Conservation (phyloP, 1,284 basidiomycete genomes). For the Veloboletus limbatus region DNA sequence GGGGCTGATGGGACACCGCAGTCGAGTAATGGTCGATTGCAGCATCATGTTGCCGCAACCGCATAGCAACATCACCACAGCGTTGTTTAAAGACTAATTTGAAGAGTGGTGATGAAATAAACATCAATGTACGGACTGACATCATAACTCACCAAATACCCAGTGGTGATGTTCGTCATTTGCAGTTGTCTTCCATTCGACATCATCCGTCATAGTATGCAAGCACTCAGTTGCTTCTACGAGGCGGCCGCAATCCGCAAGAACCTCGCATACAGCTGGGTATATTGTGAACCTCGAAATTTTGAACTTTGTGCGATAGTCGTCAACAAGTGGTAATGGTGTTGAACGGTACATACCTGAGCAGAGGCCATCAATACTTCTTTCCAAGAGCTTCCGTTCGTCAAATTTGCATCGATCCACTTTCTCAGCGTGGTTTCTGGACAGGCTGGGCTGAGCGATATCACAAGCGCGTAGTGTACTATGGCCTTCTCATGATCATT, state of each 20-base stretch:
- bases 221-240: conserved; percentile 3
- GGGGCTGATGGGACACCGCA: neutral
- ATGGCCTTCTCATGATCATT: conserved; percentile 1
- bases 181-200: neutral
- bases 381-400: neutral
- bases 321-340: neutral
- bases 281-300: neutral
- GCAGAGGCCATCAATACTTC: neutral
- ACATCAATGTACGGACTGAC: neutral
- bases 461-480: conserved; percentile 1
- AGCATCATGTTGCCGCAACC: neutral
- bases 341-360: neutral
- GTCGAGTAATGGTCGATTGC: conserved; percentile 3
- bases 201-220: neutral
- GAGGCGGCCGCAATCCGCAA: neutral
- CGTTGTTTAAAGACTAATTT: conserved; percentile 3
- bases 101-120: neutral
- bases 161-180: neutral
- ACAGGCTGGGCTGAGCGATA: neutral
- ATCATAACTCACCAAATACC: neutral
- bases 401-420: conserved; percentile 4
- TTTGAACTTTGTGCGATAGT: neutral
- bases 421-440: neutral
- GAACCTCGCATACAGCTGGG: conserved; percentile 2
- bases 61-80: conserved; percentile 6